Evolutionary conservation across 352 stramenopile species (phyloP), one percentile per base, ranked within the genome.

Genomic region (Globisporangium cederbergense): DNA sequence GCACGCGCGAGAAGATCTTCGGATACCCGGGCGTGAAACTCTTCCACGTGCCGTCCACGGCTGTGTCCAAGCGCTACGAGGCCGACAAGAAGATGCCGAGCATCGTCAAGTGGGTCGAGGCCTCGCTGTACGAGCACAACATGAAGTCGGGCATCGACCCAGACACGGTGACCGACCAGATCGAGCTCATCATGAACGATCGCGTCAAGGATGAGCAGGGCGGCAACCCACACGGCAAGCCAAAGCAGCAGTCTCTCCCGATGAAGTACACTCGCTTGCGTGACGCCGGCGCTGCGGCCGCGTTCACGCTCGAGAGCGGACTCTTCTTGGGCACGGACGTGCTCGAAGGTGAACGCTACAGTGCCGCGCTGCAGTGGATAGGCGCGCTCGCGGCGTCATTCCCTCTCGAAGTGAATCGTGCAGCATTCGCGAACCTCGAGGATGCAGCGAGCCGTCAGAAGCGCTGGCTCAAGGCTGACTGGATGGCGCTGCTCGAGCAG

Each of bases 11-110:
- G 64, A 72, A 79, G 25, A 77, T 95, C 50, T 62, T 70, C 43
- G 81, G 60, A 28, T 95, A 93, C 59, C 85, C 87, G 14, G 72
- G 71, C 32, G 67, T 94, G 42, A 87, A 89, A 61, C 63, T 95
- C 53, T 86, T 91, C 68, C 81, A 95, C 53, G 78, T 90, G 10
- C 82, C 84, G 18, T 61, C 74, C 13, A 66, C 71, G 8, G 42
- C 73, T 36, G 71, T 75, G 30, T 49, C 66, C 0, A 66, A 63
- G 28, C 64, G 56, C 32, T 52, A 66, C 9, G 67, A 67, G 28
- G 69, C 65, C 14, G 58, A 55, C 32, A 80, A 70, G 56, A 76
- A 62, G 52, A 75, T 77, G 67, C 74, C 78, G 32, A 62, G 59
- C 14, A 72, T 93, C 45, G 72, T 93, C 55, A 74, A 69, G 18